phyloP scores from a whole-genome alignment of 2,329 filamentous ascomycete species.

The Zalaria obscura region DNA sequence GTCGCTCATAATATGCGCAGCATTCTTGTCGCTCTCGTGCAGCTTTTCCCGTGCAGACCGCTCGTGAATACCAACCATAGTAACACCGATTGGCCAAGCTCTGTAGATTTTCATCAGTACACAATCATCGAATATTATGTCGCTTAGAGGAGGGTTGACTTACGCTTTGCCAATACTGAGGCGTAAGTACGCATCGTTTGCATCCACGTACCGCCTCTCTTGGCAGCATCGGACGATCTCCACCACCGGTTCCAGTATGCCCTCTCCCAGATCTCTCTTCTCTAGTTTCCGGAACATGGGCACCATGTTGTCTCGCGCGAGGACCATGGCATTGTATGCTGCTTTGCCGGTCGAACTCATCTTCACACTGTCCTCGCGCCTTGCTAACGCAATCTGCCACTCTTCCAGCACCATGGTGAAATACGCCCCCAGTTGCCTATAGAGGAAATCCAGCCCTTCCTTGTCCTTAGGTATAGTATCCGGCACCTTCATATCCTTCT shows the following conservation, averaged over 20 bases:
- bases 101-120: constrained; percentile 15
- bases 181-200: constrained; percentile 86
- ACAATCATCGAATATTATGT: background rate
- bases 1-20: constrained; percentile 94
- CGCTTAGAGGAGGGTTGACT: background rate
- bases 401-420: constrained; percentile 91
- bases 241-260: constrained; percentile 66
- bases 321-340: constrained; percentile 72
- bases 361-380: constrained; percentile 42
- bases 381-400: constrained; percentile 65
- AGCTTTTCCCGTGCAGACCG: constrained; percentile 89
- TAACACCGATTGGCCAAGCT: constrained; percentile 97
- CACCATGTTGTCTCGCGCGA: constrained; percentile 74
- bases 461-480: constrained; percentile 47
- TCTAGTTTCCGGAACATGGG: constrained; percentile 87
- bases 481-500: constrained; percentile 77
- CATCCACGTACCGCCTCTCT: constrained; percentile 82
- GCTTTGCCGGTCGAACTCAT: constrained; percentile 67
- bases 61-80: constrained; percentile 99
- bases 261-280: constrained; percentile 62
- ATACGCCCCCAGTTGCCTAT: constrained; percentile 81
- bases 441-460: constrained; percentile 56
- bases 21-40: constrained; percentile 59
- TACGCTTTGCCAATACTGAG: constrained; percentile 54
- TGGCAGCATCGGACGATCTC: constrained; percentile 90